Evolutionary conservation across 1,284 basidiomycete genomes (phyloP).

Genomic region (Trametes hirsuta): DNA sequence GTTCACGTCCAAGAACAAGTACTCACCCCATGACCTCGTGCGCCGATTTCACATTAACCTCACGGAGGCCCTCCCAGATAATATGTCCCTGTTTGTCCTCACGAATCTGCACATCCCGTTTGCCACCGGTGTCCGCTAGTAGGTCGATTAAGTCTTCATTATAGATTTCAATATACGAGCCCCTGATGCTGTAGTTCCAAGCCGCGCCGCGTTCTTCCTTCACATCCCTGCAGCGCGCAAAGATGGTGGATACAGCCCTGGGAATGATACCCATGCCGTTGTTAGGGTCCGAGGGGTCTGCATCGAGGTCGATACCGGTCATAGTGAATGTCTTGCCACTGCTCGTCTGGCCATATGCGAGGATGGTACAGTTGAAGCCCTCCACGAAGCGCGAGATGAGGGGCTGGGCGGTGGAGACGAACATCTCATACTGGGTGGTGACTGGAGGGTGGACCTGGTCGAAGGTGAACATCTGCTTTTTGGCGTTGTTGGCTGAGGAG

Average conservation of each 20-base stretch:
- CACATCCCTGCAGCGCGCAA: slow-evolving; percentile 74
- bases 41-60: slow-evolving; percentile 83
- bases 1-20: neutral
- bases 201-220: slow-evolving; percentile 74
- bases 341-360: slow-evolving; percentile 98
- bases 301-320: slow-evolving; percentile 88
- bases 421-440: slow-evolving; percentile 85
- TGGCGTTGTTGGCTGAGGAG: slow-evolving; percentile 56
- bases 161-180: slow-evolving; percentile 96
- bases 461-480: slow-evolving; percentile 90
- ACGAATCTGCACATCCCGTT: slow-evolving; percentile 91
- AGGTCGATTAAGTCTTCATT: slow-evolving; percentile 97
- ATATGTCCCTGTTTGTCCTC: slow-evolving; percentile 97
- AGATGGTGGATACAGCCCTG: slow-evolving; percentile 91
- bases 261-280: slow-evolving; percentile 95
- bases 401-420: slow-evolving; percentile 81
- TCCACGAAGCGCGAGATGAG: slow-evolving; percentile 91
- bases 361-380: slow-evolving; percentile 96
- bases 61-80: slow-evolving; percentile 94
- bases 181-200: slow-evolving; percentile 79
- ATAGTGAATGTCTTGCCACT: slow-evolving; percentile 98
- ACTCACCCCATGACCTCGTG: slow-evolving; percentile 91
- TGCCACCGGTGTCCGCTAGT: slow-evolving; percentile 68
- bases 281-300: slow-evolving; percentile 72
- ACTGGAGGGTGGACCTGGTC: slow-evolving; percentile 90